These are phyloP conservation scores for Thraustotheca clavata DNA, from an alignment of 352 stramenopile species.

Conservation along the genomic window DNA sequence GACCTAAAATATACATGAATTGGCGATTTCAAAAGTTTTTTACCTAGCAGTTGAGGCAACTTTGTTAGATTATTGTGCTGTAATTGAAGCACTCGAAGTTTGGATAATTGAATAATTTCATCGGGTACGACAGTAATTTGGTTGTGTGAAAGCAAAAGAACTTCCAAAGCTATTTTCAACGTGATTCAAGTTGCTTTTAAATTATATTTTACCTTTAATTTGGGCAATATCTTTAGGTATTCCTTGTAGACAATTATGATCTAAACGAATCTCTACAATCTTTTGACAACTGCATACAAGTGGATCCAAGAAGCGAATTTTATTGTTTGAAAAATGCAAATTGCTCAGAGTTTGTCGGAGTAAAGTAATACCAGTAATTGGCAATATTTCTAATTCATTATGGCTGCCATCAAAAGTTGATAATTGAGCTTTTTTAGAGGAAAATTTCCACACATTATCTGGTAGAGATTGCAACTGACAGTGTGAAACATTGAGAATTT, in stretches of 20 bases:
- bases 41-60: slow-evolving; percentile 33
- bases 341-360: slow-evolving; percentile 35
- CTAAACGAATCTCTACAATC: slow-evolving; percentile 30
- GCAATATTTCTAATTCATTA: slow-evolving; percentile 41
- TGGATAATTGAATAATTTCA: slow-evolving; percentile 29
- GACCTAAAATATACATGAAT: slow-evolving; percentile 26
- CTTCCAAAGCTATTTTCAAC: slow-evolving; percentile 30
- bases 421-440: neutral
- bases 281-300: slow-evolving; percentile 22
- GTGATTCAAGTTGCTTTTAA: slow-evolving; percentile 29
- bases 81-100: slow-evolving; percentile 35
- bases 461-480: neutral
- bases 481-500: neutral
- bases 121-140: slow-evolving; percentile 31
- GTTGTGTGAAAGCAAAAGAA: slow-evolving; percentile 45
- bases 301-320: neutral
- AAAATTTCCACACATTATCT: neutral
- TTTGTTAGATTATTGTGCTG: slow-evolving; percentile 33
- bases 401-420: slow-evolving; percentile 20
- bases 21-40: neutral
- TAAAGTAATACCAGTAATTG: slow-evolving; percentile 30
- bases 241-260: slow-evolving; percentile 35
- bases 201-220: slow-evolving; percentile 33
- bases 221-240: slow-evolving; percentile 35
- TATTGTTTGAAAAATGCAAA: slow-evolving; percentile 35